Base-by-base conservation (phyloP, 192 early-diverging fungal species). In the Spizellomyces sp. region DNA sequence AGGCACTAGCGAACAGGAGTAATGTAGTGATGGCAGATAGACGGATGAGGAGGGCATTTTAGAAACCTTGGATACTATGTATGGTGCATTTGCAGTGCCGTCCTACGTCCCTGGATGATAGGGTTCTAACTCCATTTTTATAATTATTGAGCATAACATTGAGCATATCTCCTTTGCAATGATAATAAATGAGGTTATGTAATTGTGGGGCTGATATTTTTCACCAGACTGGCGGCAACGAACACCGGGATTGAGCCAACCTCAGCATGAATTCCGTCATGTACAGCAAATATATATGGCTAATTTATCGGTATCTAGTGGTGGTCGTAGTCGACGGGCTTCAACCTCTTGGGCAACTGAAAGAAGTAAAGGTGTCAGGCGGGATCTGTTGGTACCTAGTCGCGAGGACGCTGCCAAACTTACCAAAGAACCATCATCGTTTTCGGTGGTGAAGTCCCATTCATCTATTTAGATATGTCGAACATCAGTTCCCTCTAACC, bases 1-100 rank as follows among this genome's bases (percentile, higher is more conserved):
- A 79, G 59, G 94, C 93, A 5, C 71, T 97, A 70, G 84, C 86
- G 17, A 96, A 95, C 82, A 83, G 95, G 36, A 83, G 80, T 62
- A 81, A 81, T 62, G 59, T 83, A 12, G 43, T 79, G 10, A 65
- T 83, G 74, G 48, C 59, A 45, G 81, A 82, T 47, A 56, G 78
- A 21, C 63, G 66, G 65, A 65, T 76, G 19, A 55, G 70, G 43
- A 69, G 66, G 46, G 27, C 27, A 36, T 36, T 36, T 36, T 36
- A 55, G 54, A 55, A 55, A 3, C 27, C 27, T 36, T 36, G 1
- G 1, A 0, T 36, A 36, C 3, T 36, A 36, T 36, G 27, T 36
- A 0, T 36, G 27, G 27, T 36, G 27, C 27, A 36, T 36, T 36
- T 36, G 27, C 27, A 0, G 1, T 36, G 27, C 1, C 27, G 0